Conservation (phyloP, 345 rosid genomes). For the Limnanthes douglasii region DNA sequence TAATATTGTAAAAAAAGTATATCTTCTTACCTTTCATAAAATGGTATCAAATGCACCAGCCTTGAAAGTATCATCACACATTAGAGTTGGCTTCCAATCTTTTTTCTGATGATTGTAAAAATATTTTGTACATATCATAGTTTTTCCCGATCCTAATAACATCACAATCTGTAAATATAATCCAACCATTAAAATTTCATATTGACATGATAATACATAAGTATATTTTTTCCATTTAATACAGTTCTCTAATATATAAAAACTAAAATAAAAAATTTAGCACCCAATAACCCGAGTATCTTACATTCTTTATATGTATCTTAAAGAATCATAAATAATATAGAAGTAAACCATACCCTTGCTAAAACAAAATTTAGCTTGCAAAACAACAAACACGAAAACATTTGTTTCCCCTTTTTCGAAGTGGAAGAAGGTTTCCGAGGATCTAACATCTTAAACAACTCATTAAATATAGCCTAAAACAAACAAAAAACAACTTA, state of each 20-base stretch:
- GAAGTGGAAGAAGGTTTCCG: constrained; percentile 78
- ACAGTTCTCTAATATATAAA: too few relatives aligned
- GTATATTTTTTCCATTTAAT: too few relatives aligned
- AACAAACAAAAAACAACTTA: constrained; percentile 3
- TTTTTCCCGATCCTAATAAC: constrained; percentile 61
- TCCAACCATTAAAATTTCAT: background rate
- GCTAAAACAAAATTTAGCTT: constrained; percentile 27
- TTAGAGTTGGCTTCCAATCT: constrained; percentile 75
- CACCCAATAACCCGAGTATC: too few relatives aligned
- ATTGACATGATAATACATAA: background rate
- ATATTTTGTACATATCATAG: constrained; percentile 72
- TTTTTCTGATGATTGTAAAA: constrained; percentile 78
- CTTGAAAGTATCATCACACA: constrained; percentile 87
- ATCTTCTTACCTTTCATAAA: constrained; percentile 55
- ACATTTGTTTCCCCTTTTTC: constrained; percentile 62
- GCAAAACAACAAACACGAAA: constrained; percentile 83
- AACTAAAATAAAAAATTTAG: too few relatives aligned
- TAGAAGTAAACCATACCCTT: too few relatives aligned
- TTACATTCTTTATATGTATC: too few relatives aligned
- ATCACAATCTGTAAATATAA: background rate
- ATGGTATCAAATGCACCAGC: constrained; percentile 89
- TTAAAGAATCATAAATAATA: too few relatives aligned
- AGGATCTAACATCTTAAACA: constrained; percentile 80
- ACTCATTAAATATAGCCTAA: constrained; percentile 81
- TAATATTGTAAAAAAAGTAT: background rate